phyloP scores from a whole-genome alignment of 805 yeast species.

The Jamesozyma rosinii region DNA sequence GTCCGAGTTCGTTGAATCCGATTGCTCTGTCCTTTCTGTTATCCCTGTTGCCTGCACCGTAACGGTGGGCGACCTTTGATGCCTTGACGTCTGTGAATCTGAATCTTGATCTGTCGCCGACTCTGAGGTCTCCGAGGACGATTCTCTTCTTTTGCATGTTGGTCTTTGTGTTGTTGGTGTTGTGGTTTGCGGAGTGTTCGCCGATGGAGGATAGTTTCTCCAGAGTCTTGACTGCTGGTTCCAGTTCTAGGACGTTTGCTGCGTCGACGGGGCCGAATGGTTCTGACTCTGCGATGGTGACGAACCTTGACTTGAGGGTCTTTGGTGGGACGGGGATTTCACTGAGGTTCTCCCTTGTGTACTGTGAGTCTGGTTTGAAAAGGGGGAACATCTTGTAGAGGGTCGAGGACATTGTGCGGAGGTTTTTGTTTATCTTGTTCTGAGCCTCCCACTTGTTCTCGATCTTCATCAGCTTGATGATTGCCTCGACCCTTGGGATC shows the following conservation, averaged over 20 bases:
- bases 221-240: constrained; percentile 78
- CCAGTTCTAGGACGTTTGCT: constrained; percentile 69
- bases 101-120: constrained; percentile 65
- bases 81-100: constrained; percentile 69
- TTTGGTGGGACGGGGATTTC: constrained; percentile 87
- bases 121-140: constrained; percentile 47
- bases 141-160: constrained; percentile 30
- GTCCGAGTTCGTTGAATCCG: constrained; percentile 62
- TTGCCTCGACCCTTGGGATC: constrained; percentile 83
- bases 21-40: constrained; percentile 72
- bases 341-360: constrained; percentile 62
- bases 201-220: constrained; percentile 54
- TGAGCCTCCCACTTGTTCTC: constrained; percentile 50
- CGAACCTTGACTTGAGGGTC: constrained; percentile 70
- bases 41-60: constrained; percentile 86
- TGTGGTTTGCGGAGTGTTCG: constrained; percentile 42
- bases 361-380: constrained; percentile 35
- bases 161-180: constrained; percentile 14
- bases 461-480: constrained; percentile 54
- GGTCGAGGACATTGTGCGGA: constrained; percentile 47
- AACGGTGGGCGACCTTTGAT: constrained; percentile 83
- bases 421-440: constrained; percentile 43
- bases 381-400: constrained; percentile 80
- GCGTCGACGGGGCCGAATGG: constrained; percentile 96
- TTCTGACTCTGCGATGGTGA: constrained; percentile 86